Evolutionary conservation across 1,284 basidiomycete species (phyloP).

Genomic region (Dichomitus squalens): DNA sequence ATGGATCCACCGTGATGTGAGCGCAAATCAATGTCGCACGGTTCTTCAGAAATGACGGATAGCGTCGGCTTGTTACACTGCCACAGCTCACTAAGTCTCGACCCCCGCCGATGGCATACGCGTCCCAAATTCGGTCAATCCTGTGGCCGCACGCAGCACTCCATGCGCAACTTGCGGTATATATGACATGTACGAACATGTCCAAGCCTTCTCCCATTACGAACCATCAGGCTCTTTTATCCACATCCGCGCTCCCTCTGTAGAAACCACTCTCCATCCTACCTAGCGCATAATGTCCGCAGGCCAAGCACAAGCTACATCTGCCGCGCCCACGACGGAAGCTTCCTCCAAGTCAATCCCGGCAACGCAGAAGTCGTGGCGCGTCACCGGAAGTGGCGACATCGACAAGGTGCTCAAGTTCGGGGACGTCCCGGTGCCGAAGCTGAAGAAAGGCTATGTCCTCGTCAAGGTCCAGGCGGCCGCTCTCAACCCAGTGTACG

Average conservation of each 20-base stretch:
- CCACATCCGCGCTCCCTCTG: not conserved
- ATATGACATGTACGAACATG: not conserved
- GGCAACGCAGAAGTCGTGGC: conserved; percentile 39
- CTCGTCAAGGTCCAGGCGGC: conserved; percentile 65
- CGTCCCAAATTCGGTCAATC: not conserved
- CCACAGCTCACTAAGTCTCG: too few species aligned
- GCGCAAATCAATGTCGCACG: too few species aligned
- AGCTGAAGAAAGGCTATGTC: conserved; percentile 48
- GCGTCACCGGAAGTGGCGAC: conserved; percentile 32
- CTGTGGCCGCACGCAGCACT: not conserved
- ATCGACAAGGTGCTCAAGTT: conserved; percentile 52
- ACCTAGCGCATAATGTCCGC: conserved; percentile 1
- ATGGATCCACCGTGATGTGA: too few species aligned
- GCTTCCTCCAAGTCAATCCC: conserved; percentile 1
- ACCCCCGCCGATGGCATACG: not conserved
- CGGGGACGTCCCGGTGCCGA: conserved; percentile 46
- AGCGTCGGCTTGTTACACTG: too few species aligned
- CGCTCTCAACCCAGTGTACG: conserved; percentile 50
- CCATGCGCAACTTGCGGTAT: not conserved
- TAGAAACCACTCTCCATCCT: not conserved
- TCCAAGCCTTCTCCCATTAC: not conserved
- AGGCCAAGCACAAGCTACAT: conserved; percentile 1
- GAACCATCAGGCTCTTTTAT: too few species aligned
- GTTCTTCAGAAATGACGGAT: too few species aligned
- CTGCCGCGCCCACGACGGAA: not conserved